phyloP scores from a whole-genome alignment of 2,329 filamentous ascomycete species.

The Myotisia sp. region DNA sequence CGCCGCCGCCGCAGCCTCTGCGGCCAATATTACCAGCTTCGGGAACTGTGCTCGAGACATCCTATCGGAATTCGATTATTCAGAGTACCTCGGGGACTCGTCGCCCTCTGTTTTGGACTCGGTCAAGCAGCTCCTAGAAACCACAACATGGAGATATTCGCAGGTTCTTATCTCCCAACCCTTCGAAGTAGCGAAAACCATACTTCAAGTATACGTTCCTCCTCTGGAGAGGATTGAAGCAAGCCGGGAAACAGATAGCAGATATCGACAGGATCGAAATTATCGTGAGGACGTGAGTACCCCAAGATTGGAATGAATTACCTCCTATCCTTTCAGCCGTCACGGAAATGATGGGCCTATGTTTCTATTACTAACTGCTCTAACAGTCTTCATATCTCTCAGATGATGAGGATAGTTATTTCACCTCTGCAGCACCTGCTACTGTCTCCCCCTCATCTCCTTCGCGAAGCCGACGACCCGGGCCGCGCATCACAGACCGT shows the following conservation, averaged over 20 bases:
- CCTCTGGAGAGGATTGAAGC: too few relatives aligned
- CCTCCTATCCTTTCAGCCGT: too few relatives aligned
- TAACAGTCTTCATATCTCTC: slow-evolving; percentile 32
- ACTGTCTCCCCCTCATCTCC: slow-evolving; percentile 30
- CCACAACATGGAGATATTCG: slow-evolving; percentile 82
- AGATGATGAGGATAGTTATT: slow-evolving; percentile 73
- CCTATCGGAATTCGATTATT: slow-evolving; percentile 82
- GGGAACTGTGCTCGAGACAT: slow-evolving; percentile 62
- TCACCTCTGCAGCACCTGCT: slow-evolving; percentile 48
- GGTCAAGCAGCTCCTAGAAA: slow-evolving; percentile 63
- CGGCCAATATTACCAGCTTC: slow-evolving; percentile 37
- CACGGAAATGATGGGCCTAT: too few relatives aligned
- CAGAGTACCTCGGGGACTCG: slow-evolving; percentile 64
- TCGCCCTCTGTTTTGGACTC: slow-evolving; percentile 63
- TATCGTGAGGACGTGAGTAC: slow-evolving; percentile 18
- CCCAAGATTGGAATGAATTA: too few relatives aligned
- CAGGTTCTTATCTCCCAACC: slow-evolving; percentile 82
- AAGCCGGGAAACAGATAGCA: slow-evolving; percentile 18
- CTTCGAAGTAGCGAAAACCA: slow-evolving; percentile 91
- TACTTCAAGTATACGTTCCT: slow-evolving; percentile 60
- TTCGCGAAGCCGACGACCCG: slow-evolving; percentile 26
- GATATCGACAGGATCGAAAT: slow-evolving; percentile 17
- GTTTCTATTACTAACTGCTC: too few relatives aligned
- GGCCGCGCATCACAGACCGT: slow-evolving; percentile 32
- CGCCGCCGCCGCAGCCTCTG: slow-evolving; percentile 19